phyloP scores from a whole-genome alignment of 2,329 filamentous ascomycete species.

The Alternaria sp. region DNA sequence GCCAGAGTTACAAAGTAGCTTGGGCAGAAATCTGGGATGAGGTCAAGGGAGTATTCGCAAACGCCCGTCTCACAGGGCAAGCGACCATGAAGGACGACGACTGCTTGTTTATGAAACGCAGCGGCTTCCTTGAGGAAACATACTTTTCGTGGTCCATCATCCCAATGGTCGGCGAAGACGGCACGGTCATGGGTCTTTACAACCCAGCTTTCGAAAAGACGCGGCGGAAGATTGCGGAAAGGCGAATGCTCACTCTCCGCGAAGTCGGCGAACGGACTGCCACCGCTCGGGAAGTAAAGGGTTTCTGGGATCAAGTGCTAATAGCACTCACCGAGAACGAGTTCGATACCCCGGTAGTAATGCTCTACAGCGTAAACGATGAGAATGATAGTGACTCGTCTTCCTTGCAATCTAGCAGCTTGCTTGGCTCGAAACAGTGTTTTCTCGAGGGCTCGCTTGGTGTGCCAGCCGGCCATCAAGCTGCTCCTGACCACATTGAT shows the following conservation, averaged over 20 bases:
- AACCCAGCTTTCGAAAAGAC: conserved; percentile 86
- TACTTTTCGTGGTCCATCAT: conserved; percentile 86
- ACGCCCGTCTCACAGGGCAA: conserved; percentile 72
- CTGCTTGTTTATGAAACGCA: conserved; percentile 72
- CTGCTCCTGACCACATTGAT: conserved; percentile 68
- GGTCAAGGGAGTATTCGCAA: conserved; percentile 71
- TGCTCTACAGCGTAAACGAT: conserved; percentile 78
- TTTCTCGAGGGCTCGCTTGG: conserved; percentile 76
- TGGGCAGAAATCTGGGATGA: conserved; percentile 79
- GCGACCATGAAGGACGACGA: conserved; percentile 87
- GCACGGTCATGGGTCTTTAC: conserved; percentile 76
- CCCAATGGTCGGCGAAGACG: conserved; percentile 75
- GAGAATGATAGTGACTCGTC: conserved; percentile 74
- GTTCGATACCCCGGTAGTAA: conserved; percentile 75
- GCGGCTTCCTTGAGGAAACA: conserved; percentile 75
- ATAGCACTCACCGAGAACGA: conserved; percentile 75
- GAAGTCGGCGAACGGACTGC: conserved; percentile 79
- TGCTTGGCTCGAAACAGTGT: conserved; percentile 67
- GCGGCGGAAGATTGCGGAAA: conserved; percentile 75
- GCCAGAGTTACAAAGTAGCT: conserved; percentile 69
- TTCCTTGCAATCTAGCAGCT: conserved; percentile 72
- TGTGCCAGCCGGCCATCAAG: conserved; percentile 67
- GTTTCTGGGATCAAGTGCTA: conserved; percentile 75
- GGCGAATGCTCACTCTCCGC: conserved; percentile 78
- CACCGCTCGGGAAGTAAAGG: conserved; percentile 72